Evolutionary conservation across 257 asterid genomes (phyloP).

Genomic region (Solanum paucissectum): DNA sequence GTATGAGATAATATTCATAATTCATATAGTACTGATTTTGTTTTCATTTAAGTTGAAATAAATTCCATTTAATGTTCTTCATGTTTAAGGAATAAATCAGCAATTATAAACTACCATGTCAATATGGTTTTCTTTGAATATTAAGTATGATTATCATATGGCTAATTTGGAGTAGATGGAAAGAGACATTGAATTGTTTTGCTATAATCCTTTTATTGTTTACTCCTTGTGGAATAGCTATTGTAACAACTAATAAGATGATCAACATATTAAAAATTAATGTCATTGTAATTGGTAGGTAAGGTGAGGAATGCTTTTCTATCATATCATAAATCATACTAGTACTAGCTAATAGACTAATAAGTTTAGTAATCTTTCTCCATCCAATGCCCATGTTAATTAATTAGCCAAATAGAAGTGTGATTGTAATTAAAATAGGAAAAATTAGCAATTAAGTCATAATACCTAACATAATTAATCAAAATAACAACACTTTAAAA

Average conservation of each 20-base stretch:
- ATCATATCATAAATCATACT: background rate
- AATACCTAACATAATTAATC: no score
- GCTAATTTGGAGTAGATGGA: background rate
- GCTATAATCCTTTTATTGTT: background rate
- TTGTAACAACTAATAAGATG: background rate
- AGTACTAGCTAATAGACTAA: slow-evolving; percentile 1
- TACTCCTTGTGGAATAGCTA: background rate
- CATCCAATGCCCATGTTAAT: background rate
- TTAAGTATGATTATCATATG: background rate
- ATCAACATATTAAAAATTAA: background rate
- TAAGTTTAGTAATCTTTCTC: slow-evolving; percentile 13
- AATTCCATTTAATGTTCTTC: background rate
- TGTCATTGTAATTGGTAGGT: slow-evolving; percentile 35
- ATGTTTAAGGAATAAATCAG: background rate
- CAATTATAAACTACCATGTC: background rate
- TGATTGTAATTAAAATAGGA: background rate
- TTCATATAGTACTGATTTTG: background rate
- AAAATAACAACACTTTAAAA: no score
- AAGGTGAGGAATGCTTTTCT: background rate
- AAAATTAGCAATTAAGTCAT: no score
- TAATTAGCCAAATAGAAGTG: background rate
- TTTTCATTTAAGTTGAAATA: background rate
- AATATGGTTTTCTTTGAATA: background rate
- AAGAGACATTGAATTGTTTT: background rate
- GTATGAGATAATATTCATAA: background rate